Conservation (phyloP, 2,329 filamentous ascomycete genomes). For the Stachybotrys elegans region DNA sequence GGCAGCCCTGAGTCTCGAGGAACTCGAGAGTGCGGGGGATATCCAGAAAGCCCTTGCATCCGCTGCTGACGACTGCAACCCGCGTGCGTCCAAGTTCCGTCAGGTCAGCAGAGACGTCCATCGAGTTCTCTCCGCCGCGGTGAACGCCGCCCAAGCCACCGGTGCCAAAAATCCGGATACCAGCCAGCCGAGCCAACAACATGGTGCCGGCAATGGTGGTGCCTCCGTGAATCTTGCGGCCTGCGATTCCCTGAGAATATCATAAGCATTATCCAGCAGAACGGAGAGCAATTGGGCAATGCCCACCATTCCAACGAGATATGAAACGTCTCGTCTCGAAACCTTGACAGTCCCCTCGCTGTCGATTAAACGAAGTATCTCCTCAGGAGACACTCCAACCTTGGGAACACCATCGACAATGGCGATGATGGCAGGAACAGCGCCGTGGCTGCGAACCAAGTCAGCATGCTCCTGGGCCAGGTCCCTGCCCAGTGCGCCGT, state of each 20-base stretch:
- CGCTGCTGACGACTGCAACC: constrained; percentile 82
- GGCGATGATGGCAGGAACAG: constrained; percentile 84
- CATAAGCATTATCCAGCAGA: too few relatives aligned
- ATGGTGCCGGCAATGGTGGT: constrained; percentile 94
- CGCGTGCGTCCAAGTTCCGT: constrained; percentile 88
- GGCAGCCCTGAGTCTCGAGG: constrained; percentile 67
- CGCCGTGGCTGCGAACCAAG: constrained; percentile 75
- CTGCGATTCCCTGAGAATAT: constrained; percentile 50
- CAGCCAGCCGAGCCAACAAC: constrained; percentile 78
- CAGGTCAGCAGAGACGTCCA: constrained; percentile 94
- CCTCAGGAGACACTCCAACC: constrained; percentile 69
- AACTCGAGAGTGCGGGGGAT: constrained; percentile 82
- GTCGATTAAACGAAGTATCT: constrained; percentile 68
- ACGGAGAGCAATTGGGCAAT: too few relatives aligned
- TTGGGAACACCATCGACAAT: constrained; percentile 77
- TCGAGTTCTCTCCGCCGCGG: constrained; percentile 74
- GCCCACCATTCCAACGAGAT: constrained; percentile 69
- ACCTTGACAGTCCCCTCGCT: constrained; percentile 70
- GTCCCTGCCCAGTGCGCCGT: constrained; percentile 74
- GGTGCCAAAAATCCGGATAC: constrained; percentile 90
- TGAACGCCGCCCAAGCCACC: constrained; percentile 94
- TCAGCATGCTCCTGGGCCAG: constrained; percentile 76
- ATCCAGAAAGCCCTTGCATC: constrained; percentile 95
- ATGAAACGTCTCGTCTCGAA: constrained; percentile 81
- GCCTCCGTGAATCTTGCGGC: constrained; percentile 72